A percentile compares a stretch with the other conserved stretches of the same genome.
These are phyloP conservation scores for Crataegus laevigata DNA, from an alignment of 306 rosid genomes.

Conservation along the genomic window DNA sequence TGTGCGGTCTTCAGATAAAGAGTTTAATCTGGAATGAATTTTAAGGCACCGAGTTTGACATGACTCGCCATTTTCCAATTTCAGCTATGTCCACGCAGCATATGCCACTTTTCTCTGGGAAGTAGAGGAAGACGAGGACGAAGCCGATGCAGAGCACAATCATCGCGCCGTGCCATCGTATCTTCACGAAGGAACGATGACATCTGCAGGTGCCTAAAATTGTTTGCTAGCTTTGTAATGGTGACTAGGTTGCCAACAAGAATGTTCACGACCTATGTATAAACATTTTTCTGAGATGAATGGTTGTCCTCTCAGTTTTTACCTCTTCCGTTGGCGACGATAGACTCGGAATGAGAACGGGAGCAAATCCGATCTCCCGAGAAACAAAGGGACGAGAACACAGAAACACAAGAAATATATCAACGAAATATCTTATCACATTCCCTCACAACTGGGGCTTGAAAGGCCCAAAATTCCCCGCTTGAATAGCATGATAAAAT, in stretches of 20 bases:
- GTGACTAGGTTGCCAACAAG: not conserved
- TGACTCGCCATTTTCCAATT: slow-evolving; percentile 10
- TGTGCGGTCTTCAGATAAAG: no score
- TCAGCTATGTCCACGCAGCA: slow-evolving; percentile 83
- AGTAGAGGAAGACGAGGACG: slow-evolving; percentile 44
- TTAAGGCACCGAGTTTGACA: not conserved
- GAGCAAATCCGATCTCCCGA: not conserved
- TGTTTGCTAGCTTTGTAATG: not conserved
- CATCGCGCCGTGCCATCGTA: slow-evolving; percentile 13
- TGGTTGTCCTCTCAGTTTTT: not conserved
- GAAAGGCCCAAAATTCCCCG: slow-evolving; percentile 53
- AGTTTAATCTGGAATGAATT: not conserved
- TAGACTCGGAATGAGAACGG: not conserved
- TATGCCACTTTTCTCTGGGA: slow-evolving; percentile 90
- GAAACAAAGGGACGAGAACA: not conserved
- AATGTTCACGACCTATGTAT: not conserved
- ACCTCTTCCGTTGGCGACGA: not conserved
- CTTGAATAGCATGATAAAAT: slow-evolving; percentile 56
- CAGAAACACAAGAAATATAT: not conserved
- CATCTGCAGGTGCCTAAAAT: slow-evolving; percentile 41
- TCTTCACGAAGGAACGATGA: slow-evolving; percentile 27
- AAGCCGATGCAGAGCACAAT: slow-evolving; percentile 1
- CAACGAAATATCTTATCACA: slow-evolving; percentile 18
- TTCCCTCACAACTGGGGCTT: slow-evolving; percentile 28
- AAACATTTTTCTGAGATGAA: not conserved